Base-by-base conservation (phyloP, 1,284 basidiomycete genomes). In the Leccinum pachyderme region DNA sequence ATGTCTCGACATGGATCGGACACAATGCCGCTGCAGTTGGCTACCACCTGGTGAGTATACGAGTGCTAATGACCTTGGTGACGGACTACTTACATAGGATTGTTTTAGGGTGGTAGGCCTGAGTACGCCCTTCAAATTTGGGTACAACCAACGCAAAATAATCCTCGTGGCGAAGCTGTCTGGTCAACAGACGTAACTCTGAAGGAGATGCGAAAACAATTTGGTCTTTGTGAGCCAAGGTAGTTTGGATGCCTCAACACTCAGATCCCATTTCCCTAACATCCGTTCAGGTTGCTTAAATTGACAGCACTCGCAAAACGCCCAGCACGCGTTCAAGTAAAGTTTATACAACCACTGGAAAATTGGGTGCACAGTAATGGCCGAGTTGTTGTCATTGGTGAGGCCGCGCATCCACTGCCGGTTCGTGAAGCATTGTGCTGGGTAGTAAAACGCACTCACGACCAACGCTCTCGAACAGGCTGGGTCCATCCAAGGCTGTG, bases 281-380 rank as follows among this genome's bases (percentile, higher is more conserved):
- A 7, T 24, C 5, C 31, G 5, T 60, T 33, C 33, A 84, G 83
- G 59, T 61, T 83, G 18, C 70, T 70, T 33, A 78, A 75, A 55
- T 59, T 85, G 3, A 68, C 70, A 24, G 62, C 69, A 15, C 61
- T 78, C 41, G 72, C 77, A 31, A 55, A 59, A 12, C 59, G 72
- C 41, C 68, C 70, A 18, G 55, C 65, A 27, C 75, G 75, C 48
- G 62, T 74, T 37, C 73, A 73, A 2, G 69, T 80, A 5, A 68
- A 66, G 44, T 70, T 73, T 35, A 64, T 71, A 18, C 53, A 65
- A 2, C 70, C 73, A 6, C 65, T 82, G 9, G 78, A 83, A 41
- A 75, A 81, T 24, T 87, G 85, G 85, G 77, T 81, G 0, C 79
- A 84, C 58, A 62, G 72, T 0, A 72, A 70, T 25, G 73, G 73